Conservation (phyloP, 768 basidiomycete species). For the Suillus fuscotomentosus region DNA sequence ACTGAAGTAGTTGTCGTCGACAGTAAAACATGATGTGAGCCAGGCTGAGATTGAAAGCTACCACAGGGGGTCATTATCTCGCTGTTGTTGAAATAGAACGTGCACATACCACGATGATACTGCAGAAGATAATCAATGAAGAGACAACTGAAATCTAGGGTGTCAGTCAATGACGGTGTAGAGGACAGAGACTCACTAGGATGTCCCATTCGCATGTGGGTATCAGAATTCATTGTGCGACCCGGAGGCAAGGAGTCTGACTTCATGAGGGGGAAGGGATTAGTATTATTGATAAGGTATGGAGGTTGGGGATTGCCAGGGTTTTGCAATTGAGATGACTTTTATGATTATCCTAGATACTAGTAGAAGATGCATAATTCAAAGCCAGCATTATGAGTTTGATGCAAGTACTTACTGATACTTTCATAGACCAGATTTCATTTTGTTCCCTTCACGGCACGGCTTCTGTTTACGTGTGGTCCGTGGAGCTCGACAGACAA, state of each 20-base stretch:
- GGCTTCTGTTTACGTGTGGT: too few relatives aligned
- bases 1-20: constrained; percentile 49
- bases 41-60: constrained; percentile 74
- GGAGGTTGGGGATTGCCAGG: constrained; percentile 31
- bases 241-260: constrained; percentile 43
- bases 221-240: constrained; percentile 34
- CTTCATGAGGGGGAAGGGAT: constrained; percentile 52
- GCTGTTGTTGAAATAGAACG: neutral
- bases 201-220: constrained; percentile 50
- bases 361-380: too few relatives aligned
- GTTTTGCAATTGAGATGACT: constrained; percentile 31
- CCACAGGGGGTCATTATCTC: neutral
- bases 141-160: constrained; percentile 45
- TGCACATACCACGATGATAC: constrained; percentile 58
- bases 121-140: constrained; percentile 51
- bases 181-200: constrained; percentile 31
- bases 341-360: too few relatives aligned
- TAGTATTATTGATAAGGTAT: constrained; percentile 33
- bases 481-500: too few relatives aligned
- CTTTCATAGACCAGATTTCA: too few relatives aligned
- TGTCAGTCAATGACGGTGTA: neutral
- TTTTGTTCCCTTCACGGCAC: too few relatives aligned
- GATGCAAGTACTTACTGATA: too few relatives aligned
- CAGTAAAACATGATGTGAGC: constrained; percentile 62
- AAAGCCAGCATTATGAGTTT: too few relatives aligned